A percentile compares a stretch with the other conserved stretches of the same genome.
Evolutionary conservation across 768 basidiomycete genomes (phyloP).

Genomic region (Candolleomyces efflorescens): DNA sequence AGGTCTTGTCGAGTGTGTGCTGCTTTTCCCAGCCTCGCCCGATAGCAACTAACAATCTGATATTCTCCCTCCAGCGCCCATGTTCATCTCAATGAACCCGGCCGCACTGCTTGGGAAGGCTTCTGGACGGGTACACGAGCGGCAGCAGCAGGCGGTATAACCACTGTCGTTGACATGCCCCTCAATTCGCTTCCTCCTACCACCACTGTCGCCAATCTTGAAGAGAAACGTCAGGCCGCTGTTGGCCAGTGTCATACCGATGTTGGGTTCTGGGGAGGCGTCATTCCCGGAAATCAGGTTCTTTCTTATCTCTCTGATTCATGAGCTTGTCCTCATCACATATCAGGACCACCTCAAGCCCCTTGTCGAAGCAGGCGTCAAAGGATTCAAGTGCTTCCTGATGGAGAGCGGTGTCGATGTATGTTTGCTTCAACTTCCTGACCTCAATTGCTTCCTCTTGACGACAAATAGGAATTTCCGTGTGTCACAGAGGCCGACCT

Average conservation of each 20-base stretch:
- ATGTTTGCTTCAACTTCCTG: slow-evolving; percentile 27
- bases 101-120: slow-evolving; percentile 92
- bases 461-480: slow-evolving; percentile 79
- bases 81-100: slow-evolving; percentile 93
- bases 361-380: slow-evolving; percentile 77
- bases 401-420: slow-evolving; percentile 96
- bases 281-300: slow-evolving; percentile 88
- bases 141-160: slow-evolving; percentile 91
- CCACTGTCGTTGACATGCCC: slow-evolving; percentile 96
- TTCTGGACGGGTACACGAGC: slow-evolving; percentile 90
- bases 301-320: slow-evolving; percentile 10
- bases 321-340: neutral
- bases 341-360: slow-evolving; percentile 65
- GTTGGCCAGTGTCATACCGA: slow-evolving; percentile 71
- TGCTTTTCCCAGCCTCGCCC: neutral
- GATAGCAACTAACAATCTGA: neutral
- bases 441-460: slow-evolving; percentile 3
- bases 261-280: slow-evolving; percentile 93
- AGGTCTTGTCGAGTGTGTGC: slow-evolving; percentile 73
- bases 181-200: slow-evolving; percentile 97
- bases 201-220: slow-evolving; percentile 74
- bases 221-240: slow-evolving; percentile 68
- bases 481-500: slow-evolving; percentile 73
- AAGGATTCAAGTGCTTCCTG: slow-evolving; percentile 96
- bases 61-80: slow-evolving; percentile 53